Conservation (phyloP, 2,329 filamentous ascomycete genomes). For the Plenodomus tracheiphilus region DNA sequence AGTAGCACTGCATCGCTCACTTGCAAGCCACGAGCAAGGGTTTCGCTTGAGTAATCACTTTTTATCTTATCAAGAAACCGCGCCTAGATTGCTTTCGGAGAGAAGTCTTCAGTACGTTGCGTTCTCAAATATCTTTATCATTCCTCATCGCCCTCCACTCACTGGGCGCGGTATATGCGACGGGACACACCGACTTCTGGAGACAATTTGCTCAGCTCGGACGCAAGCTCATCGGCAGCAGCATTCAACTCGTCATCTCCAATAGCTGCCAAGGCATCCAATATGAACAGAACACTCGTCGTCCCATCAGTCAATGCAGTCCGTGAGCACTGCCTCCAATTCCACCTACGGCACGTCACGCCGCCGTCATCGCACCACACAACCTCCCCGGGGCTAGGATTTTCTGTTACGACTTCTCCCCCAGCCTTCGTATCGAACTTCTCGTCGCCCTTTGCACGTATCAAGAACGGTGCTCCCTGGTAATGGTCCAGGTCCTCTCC, state of each 20-base stretch:
- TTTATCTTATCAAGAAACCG: no score
- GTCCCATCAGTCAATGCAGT: slow-evolving; percentile 43
- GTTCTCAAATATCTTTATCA: no score
- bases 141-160: no score
- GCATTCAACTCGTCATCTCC: slow-evolving; percentile 25
- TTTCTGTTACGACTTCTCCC: slow-evolving; percentile 28
- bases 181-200: background rate
- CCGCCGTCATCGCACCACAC: slow-evolving; percentile 47
- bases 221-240: slow-evolving; percentile 32
- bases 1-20: no score
- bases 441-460: slow-evolving; percentile 40
- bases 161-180: no score
- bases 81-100: no score
- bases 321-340: slow-evolving; percentile 46
- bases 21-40: no score
- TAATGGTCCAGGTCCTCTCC: slow-evolving; percentile 48
- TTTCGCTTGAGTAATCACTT: no score
- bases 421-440: slow-evolving; percentile 37
- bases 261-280: slow-evolving; percentile 29
- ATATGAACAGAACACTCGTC: slow-evolving; percentile 42
- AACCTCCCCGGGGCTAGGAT: slow-evolving; percentile 38
- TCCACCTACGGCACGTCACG: slow-evolving; percentile 47
- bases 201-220: slow-evolving; percentile 19
- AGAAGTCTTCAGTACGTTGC: no score
- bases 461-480: slow-evolving; percentile 33